phyloP scores from a whole-genome alignment of 2,329 filamentous ascomycete genomes.

The Aspergillus fructus region DNA sequence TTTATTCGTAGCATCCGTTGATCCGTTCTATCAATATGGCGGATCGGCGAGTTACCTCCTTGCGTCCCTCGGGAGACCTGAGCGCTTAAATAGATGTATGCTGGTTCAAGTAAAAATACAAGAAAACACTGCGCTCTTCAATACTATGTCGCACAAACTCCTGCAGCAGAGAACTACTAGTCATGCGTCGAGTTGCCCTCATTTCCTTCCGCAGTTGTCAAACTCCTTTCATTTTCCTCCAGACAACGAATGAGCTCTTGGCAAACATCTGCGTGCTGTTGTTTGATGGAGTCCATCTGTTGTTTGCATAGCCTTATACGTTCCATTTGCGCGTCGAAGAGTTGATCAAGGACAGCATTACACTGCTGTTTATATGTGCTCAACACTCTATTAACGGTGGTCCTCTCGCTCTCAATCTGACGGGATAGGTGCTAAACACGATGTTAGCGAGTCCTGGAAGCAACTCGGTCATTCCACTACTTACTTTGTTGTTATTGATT shows the following conservation, averaged over 20 bases:
- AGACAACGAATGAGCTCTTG: slow-evolving; percentile 30
- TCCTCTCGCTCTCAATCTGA: slow-evolving; percentile 50
- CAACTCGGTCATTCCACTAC: slow-evolving; percentile 10
- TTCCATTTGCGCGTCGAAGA: slow-evolving; percentile 41
- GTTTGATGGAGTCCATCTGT: slow-evolving; percentile 28
- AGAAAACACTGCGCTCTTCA: not conserved
- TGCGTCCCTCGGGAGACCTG: not conserved
- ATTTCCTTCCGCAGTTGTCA: not conserved
- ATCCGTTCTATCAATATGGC: not conserved
- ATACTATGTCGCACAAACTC: not conserved
- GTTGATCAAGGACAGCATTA: slow-evolving; percentile 42
- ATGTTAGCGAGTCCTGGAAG: not conserved
- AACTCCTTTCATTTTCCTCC: slow-evolving; percentile 24
- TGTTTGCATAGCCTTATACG: slow-evolving; percentile 34
- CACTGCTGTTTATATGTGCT: slow-evolving; percentile 46
- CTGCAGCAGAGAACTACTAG: not conserved
- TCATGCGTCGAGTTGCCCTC: not conserved
- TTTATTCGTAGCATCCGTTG: not conserved
- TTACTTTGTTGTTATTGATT: slow-evolving; percentile 30
- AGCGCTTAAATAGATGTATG: not conserved
- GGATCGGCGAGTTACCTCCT: not conserved
- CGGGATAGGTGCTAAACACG: slow-evolving; percentile 39
- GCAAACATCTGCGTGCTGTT: slow-evolving; percentile 30
- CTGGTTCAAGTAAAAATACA: not conserved
- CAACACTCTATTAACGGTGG: slow-evolving; percentile 44